A percentile compares a stretch with the other conserved stretches of the same genome.
Evolutionary conservation across 805 yeast genomes (phyloP).

Genomic region (Danielozyma ontarioensis): DNA sequence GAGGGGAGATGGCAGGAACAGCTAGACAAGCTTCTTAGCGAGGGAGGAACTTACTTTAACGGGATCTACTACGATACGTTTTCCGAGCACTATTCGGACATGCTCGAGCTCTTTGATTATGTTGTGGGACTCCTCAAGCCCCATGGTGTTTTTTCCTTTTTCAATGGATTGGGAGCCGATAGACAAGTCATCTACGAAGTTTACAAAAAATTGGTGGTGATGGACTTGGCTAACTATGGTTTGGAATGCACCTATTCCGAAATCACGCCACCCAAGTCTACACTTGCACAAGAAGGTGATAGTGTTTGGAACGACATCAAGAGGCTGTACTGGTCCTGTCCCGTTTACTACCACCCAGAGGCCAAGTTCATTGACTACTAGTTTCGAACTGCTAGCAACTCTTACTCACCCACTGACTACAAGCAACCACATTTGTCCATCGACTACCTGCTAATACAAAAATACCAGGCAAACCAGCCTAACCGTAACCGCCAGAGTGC

Average conservation of each 20-base stretch:
- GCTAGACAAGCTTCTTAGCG: conserved; percentile 56
- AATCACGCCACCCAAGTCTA: conserved; percentile 40
- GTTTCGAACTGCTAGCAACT: no score
- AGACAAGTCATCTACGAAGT: conserved; percentile 52
- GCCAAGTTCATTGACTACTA: conserved; percentile 45
- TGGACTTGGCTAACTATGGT: conserved; percentile 79
- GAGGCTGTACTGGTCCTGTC: conserved; percentile 65
- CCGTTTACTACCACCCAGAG: conserved; percentile 63
- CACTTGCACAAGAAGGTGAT: conserved; percentile 22
- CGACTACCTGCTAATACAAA: no score
- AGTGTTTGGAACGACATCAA: conserved; percentile 60
- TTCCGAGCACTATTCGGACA: conserved; percentile 85
- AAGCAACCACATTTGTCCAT: no score
- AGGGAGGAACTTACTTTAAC: conserved; percentile 68
- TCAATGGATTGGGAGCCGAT: conserved; percentile 77
- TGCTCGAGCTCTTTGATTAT: conserved; percentile 78
- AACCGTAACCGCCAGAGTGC: no score
- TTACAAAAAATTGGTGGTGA: conserved; percentile 72
- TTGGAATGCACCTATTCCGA: conserved; percentile 53
- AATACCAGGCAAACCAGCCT: no score
- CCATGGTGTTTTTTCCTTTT: conserved; percentile 81
- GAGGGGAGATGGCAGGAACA: conserved; percentile 94
- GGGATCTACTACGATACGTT: conserved; percentile 94
- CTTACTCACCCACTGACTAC: no score
- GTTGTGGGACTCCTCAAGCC: conserved; percentile 80